Evolutionary conservation across 2,329 filamentous ascomycete species (phyloP).

Genomic region (Neoscytalidium dimidiatum): DNA sequence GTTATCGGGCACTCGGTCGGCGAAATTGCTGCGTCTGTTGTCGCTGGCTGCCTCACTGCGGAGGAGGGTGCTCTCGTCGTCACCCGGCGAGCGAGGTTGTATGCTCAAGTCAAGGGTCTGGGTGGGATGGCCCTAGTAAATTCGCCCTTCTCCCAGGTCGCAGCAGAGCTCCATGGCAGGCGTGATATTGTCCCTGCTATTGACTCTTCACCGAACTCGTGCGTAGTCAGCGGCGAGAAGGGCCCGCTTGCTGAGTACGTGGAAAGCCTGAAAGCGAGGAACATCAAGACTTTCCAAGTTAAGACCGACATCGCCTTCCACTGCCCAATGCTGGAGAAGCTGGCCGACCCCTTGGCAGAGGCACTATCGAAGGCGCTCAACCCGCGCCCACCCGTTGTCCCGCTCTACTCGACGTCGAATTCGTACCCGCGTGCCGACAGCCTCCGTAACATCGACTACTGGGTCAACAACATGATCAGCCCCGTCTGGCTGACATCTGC

Average conservation of each 20-base stretch:
- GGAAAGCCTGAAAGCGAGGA: slow-evolving; percentile 24
- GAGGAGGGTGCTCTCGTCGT: slow-evolving; percentile 41
- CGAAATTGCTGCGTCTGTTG: slow-evolving; percentile 44
- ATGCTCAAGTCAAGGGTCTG: slow-evolving; percentile 33
- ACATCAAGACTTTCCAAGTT: slow-evolving; percentile 37
- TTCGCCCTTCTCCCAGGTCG: slow-evolving; percentile 31
- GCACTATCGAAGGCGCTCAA: slow-evolving; percentile 27
- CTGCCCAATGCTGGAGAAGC: slow-evolving; percentile 37
- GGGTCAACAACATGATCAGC: slow-evolving; percentile 43
- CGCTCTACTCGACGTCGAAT: slow-evolving; percentile 41
- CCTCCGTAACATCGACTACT: slow-evolving; percentile 37
- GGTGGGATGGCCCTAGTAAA: slow-evolving; percentile 37
- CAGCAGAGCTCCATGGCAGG: slow-evolving; percentile 25
- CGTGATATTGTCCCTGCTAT: slow-evolving; percentile 37
- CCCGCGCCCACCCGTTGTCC: slow-evolving; percentile 25
- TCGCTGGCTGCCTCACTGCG: slow-evolving; percentile 33
- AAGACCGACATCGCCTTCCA: slow-evolving; percentile 47
- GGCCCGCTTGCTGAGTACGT: slow-evolving; percentile 29
- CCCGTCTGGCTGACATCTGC: slow-evolving; percentile 41
- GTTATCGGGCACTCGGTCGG: slow-evolving; percentile 47
- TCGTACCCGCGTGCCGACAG: slow-evolving; percentile 27
- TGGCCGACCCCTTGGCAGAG: slow-evolving; percentile 32
- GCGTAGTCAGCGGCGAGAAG: slow-evolving; percentile 35
- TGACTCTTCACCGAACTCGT: slow-evolving; percentile 39
- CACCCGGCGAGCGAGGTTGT: slow-evolving; percentile 35